These are phyloP conservation scores for Plantago elongata DNA, from an alignment of 257 asterid species.

Conservation along the genomic window DNA sequence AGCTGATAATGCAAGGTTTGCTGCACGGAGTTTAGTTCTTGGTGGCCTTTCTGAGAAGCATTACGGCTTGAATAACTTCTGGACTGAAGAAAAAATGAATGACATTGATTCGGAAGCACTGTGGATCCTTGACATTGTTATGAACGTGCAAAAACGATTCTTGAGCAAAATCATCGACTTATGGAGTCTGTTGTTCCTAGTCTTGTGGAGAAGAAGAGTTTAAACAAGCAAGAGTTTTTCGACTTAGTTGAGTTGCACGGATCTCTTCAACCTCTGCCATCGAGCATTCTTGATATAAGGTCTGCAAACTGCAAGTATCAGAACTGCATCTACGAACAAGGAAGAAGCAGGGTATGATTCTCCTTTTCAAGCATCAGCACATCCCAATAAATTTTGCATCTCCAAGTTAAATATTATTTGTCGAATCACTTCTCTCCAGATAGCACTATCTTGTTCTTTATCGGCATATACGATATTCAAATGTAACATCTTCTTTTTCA, in stretches of 20 bases:
- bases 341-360: constrained; percentile 36
- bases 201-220: constrained; percentile 72
- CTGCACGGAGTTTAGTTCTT: constrained; percentile 76
- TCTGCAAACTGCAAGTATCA: constrained; percentile 42
- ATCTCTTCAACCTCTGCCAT: constrained; percentile 53
- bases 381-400: neutral
- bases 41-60: constrained; percentile 82
- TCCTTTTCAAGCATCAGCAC: neutral
- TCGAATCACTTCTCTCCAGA: no score
- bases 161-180: constrained; percentile 52
- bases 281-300: constrained; percentile 66
- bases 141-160: constrained; percentile 79
- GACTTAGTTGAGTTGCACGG: constrained; percentile 73
- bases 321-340: constrained; percentile 37
- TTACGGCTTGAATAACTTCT: constrained; percentile 80
- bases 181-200: constrained; percentile 64
- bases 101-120: constrained; percentile 77
- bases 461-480: constrained; percentile 13
- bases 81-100: constrained; percentile 61
- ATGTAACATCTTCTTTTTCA: constrained; percentile 29
- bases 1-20: constrained; percentile 84
- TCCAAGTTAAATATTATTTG: no score
- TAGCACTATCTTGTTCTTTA: constrained; percentile 12
- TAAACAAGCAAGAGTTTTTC: constrained; percentile 66
- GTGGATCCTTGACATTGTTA: constrained; percentile 56